phyloP scores from a whole-genome alignment of 2,329 filamentous ascomycete genomes.

The Fusarium tricinctum region DNA sequence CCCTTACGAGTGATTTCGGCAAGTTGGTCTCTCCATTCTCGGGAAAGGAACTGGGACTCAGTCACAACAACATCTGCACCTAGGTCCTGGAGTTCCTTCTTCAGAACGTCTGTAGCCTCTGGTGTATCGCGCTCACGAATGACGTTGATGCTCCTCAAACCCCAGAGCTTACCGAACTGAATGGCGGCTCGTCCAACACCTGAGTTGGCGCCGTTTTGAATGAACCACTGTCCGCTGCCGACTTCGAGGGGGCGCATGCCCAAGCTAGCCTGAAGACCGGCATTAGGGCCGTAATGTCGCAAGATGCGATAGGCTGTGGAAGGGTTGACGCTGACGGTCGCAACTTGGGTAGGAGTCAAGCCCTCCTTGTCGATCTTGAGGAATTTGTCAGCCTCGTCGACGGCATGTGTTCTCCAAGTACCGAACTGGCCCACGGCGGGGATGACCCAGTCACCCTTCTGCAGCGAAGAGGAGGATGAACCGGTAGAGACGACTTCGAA shows the following conservation, averaged over 20 bases:
- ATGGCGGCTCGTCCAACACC: conserved; percentile 93
- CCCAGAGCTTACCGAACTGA: conserved; percentile 88
- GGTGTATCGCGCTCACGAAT: conserved; percentile 78
- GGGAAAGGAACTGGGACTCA: conserved; percentile 66
- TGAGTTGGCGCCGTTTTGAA: conserved; percentile 97
- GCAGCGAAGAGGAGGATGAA: conserved; percentile 65
- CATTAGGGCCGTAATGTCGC: conserved; percentile 75
- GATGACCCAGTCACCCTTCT: conserved; percentile 92
- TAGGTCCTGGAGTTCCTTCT: conserved; percentile 65
- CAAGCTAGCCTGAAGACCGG: conserved; percentile 60
- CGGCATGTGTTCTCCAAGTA: conserved; percentile 94
- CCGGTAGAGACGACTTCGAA: conserved; percentile 87
- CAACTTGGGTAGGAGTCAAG: conserved; percentile 81
- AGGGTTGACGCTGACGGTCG: conserved; percentile 92
- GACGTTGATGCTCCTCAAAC: conserved; percentile 90
- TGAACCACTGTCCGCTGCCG: conserved; percentile 83
- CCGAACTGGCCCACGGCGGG: conserved; percentile 87
- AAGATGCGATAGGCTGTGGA: conserved; percentile 96
- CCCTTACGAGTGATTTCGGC: conserved; percentile 78
- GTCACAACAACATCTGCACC: conserved; percentile 71
- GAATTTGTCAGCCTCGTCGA: conserved; percentile 70
- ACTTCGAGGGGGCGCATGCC: conserved; percentile 61
- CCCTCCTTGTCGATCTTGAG: conserved; percentile 79
- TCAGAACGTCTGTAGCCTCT: conserved; percentile 73
- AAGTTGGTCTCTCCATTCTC: conserved; percentile 73